Base-by-base conservation (phyloP, 306 rosid genomes). In the Sphenostylis stenocarpa region DNA sequence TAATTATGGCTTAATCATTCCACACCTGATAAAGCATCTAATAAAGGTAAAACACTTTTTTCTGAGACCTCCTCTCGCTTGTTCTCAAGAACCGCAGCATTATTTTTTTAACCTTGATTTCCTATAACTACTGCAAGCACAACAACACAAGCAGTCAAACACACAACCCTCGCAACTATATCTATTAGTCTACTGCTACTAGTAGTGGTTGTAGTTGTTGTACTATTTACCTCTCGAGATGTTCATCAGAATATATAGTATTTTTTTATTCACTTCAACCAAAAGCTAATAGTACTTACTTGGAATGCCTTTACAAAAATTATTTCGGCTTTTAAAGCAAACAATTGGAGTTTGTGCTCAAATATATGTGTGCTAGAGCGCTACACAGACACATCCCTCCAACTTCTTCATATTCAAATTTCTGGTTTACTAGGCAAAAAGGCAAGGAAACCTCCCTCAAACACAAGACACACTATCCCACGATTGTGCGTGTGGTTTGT, bases 1-100 rank as follows among this genome's bases (percentile, higher is more conserved):
- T 90, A 87, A 91, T 86, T 87, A 90, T 91, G 61, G 85, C 78
- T 68, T 84, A 90, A 94, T 88, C 96, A 93, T 90, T 85, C 83
- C 55, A 24, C 67, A 12, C 67, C 84, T 68, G 78, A 80, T 79
- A 82, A 67, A 83, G 67, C 29, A 21, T 72, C 85, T 69, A 45
- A 21, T 70, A 91, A 91, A 93, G 97, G 90, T 68, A 26, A 78
- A 36, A 9, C 10, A 69, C 98, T 91, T 60, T 93, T 86, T 82
- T 85, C 86, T 28, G 81, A 57, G 28, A 43, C 71, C 7, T 12
- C 8, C 19, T 65, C 71, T 65, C 71, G 28, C 71, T 58, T 5
- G 23, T 43, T 53, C 83, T 49, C 44, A 74, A 67, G 45, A 45
- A 44, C 72, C 70, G 23, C 72, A 67, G 48, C 70, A 31, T 11